Base-by-base conservation (phyloP, 2,329 filamentous ascomycete species). In the Colletotrichum costaricense region DNA sequence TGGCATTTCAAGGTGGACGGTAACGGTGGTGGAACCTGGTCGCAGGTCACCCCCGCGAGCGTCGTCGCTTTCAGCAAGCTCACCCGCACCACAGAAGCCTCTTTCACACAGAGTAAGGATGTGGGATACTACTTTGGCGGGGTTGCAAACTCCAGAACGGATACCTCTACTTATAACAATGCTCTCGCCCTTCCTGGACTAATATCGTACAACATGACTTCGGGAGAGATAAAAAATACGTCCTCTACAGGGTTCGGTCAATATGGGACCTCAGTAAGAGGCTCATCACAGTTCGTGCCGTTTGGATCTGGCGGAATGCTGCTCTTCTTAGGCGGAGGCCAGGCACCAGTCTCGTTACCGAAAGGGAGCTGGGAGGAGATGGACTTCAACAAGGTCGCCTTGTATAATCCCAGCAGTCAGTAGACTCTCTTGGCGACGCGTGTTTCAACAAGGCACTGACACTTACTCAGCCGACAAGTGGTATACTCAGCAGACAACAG, bases 41-140 rank as follows among this genome's bases (percentile, higher is more conserved):
- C 38, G 14, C 14, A 42, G 14, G 14, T 3, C 14, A 6, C 0
- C 5, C 5, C 5, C 5, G 16, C 12, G 38, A 42, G 3, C 60
- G 76, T 68, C 52, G 74, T 74, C 54, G 78, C 78, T 38, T 86
- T 84, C 58, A 81, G 82, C 52, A 78, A 81, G 42, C 77, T 87
- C 12, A 77, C 81, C 5, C 78, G 82, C n/a, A 75, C 79, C 0
- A 76, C 77, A 2, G 78, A 77, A 12, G 77, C 79, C 14, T 78
- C 80, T n/a, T 79, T 76, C 56, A 75, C 79, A 1, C 77, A 78
- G 52, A 75, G 66, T 24, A 68, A 74, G 30, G 75, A 78, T 14
- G 74, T 76, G 3, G 82, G 80, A 4, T 83, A 79, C 60, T 79
- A 78, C 5, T 69, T 84, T 5, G 81, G 82, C 78, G 33, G 33